Base-by-base conservation (phyloP, 345 rosid genomes). In the Orychophragmus violaceus region DNA sequence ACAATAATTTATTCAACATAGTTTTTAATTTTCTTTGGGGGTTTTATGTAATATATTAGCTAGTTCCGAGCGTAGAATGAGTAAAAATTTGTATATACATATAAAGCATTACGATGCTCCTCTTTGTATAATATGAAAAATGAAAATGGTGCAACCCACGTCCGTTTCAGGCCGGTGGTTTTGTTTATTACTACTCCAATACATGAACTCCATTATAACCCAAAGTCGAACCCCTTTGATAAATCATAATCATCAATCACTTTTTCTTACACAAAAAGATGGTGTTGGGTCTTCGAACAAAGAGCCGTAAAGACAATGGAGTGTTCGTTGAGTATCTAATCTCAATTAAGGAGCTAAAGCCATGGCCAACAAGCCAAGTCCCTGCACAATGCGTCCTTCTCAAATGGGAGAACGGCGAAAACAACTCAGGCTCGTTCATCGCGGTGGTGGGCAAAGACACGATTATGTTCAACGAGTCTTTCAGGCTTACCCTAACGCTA, bases 371-470 rank as follows among this genome's bases (percentile, higher is more conserved):
- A 22, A 82, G 85, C 60, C 62, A 69, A 18, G 80, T 60, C 54
- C 75, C 87, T 5, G 75, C 69, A 19, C 82, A 82, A 23, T 74
- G 87, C 37, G 66, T 90, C 21, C 75, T 85, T 81, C 82, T 93
- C 75, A 88, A 87, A 61, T 93, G 98, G 98, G 83, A 77, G 57
- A 83, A 82, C 55, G 84, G 87, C 55, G 92, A 85, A 71, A 81
- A 75, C 55, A 78, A 36, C 79, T 81, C 83, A 42, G 98, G 98
- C 32, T 81, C 85, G 24, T 84, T 84, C 18, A 69, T 74, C 17
- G 85, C 84, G 5, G 50, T 59, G 24, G 80, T 77, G 17, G 82
- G 76, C 25, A 82, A 84, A 71, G 97, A 86, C 23, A 85, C 81
- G 28, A 71, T 93, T 44, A 87, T 82, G 79, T 83, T 87, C 57